These are phyloP conservation scores for Linderniella brevidens DNA, from an alignment of 257 asterid species.

Conservation along the genomic window DNA sequence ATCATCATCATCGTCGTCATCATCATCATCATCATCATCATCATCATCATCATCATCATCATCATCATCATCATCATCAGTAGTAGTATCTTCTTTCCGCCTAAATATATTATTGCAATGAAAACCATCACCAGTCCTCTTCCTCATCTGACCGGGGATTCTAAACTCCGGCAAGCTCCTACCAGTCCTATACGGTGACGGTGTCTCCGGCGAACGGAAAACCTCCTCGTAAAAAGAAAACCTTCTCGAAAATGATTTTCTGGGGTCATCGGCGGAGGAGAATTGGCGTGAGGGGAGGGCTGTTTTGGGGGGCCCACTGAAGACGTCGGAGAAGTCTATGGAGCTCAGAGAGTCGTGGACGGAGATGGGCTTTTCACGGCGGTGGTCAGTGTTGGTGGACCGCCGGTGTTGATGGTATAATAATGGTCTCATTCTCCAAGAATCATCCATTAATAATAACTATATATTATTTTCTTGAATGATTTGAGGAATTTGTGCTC, in stretches of 20 bases:
- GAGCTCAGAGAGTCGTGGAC: too few species aligned
- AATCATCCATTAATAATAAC: too few species aligned
- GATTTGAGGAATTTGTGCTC: too few species aligned
- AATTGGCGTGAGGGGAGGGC: slow-evolving; percentile 35
- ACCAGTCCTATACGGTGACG: slow-evolving; percentile 12
- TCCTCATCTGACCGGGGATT: slow-evolving; percentile 29
- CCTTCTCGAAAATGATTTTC: slow-evolving; percentile 16
- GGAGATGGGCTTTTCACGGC: too few species aligned
- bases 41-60: slow-evolving; percentile 52
- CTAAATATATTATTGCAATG: slow-evolving; percentile 57
- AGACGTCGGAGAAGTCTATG: slow-evolving; percentile 61
- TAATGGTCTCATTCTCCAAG: too few species aligned
- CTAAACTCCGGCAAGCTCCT: slow-evolving; percentile 54
- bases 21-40: slow-evolving; percentile 65
- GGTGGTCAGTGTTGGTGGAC: too few species aligned
- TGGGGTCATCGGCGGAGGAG: slow-evolving; percentile 17
- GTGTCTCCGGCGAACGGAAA: slow-evolving; percentile 22
- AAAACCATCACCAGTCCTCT: slow-evolving; percentile 14
- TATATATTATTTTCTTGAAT: too few species aligned
- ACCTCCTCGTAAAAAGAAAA: slow-evolving; percentile 31
- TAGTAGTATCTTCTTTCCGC: slow-evolving; percentile 32
- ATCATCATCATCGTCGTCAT: slow-evolving; percentile 24
- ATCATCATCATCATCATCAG: slow-evolving; percentile 34
- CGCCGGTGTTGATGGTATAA: too few species aligned
- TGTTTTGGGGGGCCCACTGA: slow-evolving; percentile 64